Evolutionary conservation across 805 yeast genomes (phyloP).

Genomic region (Diddensiella transvaalensis): DNA sequence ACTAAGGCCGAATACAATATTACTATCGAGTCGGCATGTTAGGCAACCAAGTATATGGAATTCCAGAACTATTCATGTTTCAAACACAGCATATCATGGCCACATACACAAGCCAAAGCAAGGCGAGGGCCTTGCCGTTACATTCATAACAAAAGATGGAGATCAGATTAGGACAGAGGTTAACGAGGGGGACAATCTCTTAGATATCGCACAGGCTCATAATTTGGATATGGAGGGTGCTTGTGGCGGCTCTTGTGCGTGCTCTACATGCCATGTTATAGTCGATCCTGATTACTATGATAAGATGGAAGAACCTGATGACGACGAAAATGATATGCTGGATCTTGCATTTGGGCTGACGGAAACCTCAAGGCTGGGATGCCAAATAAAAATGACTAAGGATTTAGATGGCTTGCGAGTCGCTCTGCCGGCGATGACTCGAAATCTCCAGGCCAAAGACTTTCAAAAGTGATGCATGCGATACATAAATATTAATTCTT

Average conservation of each 20-base stretch:
- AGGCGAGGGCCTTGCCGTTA: constrained; percentile 86
- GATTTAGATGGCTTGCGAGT: constrained; percentile 91
- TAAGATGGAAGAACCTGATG: constrained; percentile 87
- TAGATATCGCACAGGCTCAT: constrained; percentile 93
- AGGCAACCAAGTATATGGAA: too few species aligned
- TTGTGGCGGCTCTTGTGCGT: constrained; percentile 98
- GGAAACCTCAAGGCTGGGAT: constrained; percentile 93
- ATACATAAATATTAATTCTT: constrained; percentile 1
- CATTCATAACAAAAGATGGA: constrained; percentile 92
- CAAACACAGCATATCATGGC: constrained; percentile 51
- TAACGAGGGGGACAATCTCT: constrained; percentile 83
- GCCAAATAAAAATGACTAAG: constrained; percentile 86
- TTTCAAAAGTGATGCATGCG: constrained; percentile 38
- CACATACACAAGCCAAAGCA: constrained; percentile 87
- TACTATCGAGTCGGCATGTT: too few species aligned
- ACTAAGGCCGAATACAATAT: too few species aligned
- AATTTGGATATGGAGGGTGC: constrained; percentile 95
- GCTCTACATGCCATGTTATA: constrained; percentile 95
- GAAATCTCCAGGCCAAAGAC: constrained; percentile 82
- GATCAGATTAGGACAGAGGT: constrained; percentile 77
- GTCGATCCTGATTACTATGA: constrained; percentile 95
- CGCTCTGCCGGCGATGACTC: constrained; percentile 95
- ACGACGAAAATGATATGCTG: constrained; percentile 97
- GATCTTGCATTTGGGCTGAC: constrained; percentile 97
- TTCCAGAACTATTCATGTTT: neutral